Percentiles rank a stretch among this genome's conserved stretches.
phyloP scores from a whole-genome alignment of 768 basidiomycete genomes.

The Pulveroboletus frians region DNA sequence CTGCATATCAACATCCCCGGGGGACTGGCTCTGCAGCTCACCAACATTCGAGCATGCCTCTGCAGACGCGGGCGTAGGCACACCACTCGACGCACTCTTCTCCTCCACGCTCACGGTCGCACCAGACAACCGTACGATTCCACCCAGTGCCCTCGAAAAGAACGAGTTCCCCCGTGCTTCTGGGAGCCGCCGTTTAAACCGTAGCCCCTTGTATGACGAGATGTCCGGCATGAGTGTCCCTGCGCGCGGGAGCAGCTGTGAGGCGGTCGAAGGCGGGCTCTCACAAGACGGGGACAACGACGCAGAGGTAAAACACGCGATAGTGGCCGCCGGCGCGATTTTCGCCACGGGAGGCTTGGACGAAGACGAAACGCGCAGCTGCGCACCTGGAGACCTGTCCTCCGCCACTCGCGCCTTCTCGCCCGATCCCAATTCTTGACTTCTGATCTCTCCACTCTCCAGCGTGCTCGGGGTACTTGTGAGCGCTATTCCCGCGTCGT shows the following conservation, averaged over 20 bases:
- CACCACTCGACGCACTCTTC: neutral
- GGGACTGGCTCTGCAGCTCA: neutral
- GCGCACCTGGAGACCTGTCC: neutral
- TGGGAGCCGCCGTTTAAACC: constrained; percentile 16
- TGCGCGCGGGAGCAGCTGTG: neutral
- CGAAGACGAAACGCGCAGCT: neutral
- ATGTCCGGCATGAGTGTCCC: constrained; percentile 21
- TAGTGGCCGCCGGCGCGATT: neutral
- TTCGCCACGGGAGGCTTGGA: neutral
- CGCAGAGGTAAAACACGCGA: neutral
- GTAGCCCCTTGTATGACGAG: constrained; percentile 18
- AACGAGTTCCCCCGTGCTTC: constrained; percentile 17
- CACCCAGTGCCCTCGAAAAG: constrained; percentile 21
- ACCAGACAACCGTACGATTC: neutral
- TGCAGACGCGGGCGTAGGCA: neutral
- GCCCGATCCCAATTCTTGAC: neutral
- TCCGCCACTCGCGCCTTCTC: neutral
- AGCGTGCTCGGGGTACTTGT: neutral
- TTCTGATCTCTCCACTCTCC: constrained; percentile 17
- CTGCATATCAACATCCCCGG: constrained; percentile 5
- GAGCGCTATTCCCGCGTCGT: neutral
- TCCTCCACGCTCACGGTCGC: neutral
- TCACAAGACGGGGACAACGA: neutral
- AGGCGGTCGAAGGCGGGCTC: neutral
- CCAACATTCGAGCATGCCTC: neutral